phyloP scores from a whole-genome alignment of 2,329 filamentous ascomycete species.

The Aphanoascus verrucosus region DNA sequence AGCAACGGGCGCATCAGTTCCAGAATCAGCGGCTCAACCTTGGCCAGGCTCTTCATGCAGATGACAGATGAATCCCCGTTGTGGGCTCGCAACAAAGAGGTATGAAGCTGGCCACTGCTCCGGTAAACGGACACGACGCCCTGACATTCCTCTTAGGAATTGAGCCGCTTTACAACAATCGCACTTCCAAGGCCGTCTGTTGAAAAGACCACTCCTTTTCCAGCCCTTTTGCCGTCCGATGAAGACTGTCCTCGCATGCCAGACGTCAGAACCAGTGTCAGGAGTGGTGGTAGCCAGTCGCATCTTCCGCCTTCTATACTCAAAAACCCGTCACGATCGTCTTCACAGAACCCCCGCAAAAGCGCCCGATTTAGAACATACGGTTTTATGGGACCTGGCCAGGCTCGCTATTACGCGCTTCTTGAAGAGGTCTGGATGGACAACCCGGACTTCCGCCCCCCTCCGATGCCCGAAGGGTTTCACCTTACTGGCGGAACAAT shows the following conservation, averaged over 20 bases:
- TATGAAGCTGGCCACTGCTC: constrained; percentile 1
- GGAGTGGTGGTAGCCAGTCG: constrained; percentile 10
- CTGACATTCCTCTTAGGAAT: constrained; percentile 4
- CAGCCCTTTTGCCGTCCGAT: background rate
- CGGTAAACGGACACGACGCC: background rate
- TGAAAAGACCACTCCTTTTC: background rate
- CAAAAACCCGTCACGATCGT: constrained; percentile 29
- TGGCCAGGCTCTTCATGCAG: constrained; percentile 36
- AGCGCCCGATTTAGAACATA: constrained; percentile 4
- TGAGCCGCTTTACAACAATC: background rate
- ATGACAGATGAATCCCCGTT: constrained; percentile 27
- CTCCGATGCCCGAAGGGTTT: background rate
- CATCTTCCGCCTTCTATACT: constrained; percentile 30
- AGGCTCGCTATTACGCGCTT: too few relatives aligned
- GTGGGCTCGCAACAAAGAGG: constrained; percentile 10
- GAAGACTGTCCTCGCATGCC: constrained; percentile 4
- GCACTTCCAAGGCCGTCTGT: background rate
- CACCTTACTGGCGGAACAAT: background rate
- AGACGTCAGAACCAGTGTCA: constrained; percentile 3
- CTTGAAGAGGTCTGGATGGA: too few relatives aligned
- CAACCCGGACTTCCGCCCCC: background rate
- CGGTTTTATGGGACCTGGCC: background rate
- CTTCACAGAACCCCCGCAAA: constrained; percentile 4
- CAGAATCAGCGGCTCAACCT: constrained; percentile 29
- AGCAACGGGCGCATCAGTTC: constrained; percentile 30